Evolutionary conservation across 75 land plant genomes (phyloP).

Genomic region (Pinus taeda): DNA sequence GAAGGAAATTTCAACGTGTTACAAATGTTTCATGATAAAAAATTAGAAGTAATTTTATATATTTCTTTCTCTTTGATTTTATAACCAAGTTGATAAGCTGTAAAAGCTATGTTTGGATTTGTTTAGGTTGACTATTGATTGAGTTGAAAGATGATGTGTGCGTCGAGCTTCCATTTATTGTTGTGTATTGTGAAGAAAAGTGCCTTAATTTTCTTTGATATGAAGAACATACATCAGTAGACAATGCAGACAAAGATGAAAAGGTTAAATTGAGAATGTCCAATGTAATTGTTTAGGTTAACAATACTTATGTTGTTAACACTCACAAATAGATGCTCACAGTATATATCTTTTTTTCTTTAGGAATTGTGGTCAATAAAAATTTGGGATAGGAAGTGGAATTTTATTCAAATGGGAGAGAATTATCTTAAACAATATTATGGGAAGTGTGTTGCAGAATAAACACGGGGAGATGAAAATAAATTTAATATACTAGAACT

Average conservation of each 20-base stretch:
- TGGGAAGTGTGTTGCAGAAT: constrained; percentile 60
- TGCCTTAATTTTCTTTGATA: constrained; percentile 61
- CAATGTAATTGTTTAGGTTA: constrained; percentile 32
- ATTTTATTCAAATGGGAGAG: constrained; percentile 80
- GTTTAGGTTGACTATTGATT: too few species aligned
- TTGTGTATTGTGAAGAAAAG: constrained; percentile 86
- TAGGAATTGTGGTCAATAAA: constrained; percentile 88
- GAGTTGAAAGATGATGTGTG: too few species aligned
- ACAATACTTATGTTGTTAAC: background rate
- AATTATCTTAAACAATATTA: constrained; percentile 62
- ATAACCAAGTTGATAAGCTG: too few species aligned
- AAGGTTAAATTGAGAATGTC: constrained; percentile 44
- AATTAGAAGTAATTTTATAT: constrained; percentile 36
- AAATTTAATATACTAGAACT: constrained; percentile 42
- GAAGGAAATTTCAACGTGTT: constrained; percentile 68
- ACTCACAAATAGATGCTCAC: background rate
- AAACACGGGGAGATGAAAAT: constrained; percentile 44
- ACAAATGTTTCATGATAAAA: constrained; percentile 63
- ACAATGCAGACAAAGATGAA: constrained; percentile 20
- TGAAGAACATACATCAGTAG: constrained; percentile 23
- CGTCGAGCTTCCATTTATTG: constrained; percentile 64
- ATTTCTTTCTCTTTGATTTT: too few species aligned
- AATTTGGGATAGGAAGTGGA: constrained; percentile 78
- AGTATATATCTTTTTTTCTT: constrained; percentile 6
- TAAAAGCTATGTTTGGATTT: too few species aligned